Percentiles rank a stretch among this genome's conserved stretches.
These are phyloP conservation scores for Phytophthora melonis DNA, from an alignment of 352 stramenopile genomes.

Conservation along the genomic window DNA sequence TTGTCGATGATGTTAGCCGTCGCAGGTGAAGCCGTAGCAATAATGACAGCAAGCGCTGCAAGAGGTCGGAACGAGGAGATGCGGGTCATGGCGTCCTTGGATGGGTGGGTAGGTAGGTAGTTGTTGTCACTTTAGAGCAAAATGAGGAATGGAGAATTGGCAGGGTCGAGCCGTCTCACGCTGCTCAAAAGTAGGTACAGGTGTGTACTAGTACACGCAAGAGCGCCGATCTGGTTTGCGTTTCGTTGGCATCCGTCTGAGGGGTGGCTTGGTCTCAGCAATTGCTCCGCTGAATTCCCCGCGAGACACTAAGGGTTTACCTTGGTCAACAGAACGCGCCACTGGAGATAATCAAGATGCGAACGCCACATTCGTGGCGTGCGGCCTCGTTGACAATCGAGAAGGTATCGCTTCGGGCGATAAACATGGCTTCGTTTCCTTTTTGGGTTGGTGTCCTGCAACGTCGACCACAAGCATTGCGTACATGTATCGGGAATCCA, in stretches of 20 bases:
- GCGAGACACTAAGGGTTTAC: slow-evolving; percentile 19
- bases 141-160: slow-evolving; percentile 20
- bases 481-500: not conserved
- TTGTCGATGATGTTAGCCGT: slow-evolving; percentile 31
- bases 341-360: slow-evolving; percentile 28
- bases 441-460: slow-evolving; percentile 16
- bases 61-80: slow-evolving; percentile 29
- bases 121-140: slow-evolving; percentile 24
- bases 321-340: not conserved
- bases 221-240: slow-evolving; percentile 9
- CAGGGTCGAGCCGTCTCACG: slow-evolving; percentile 7
- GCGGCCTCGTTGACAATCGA: not conserved
- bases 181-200: not conserved
- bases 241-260: no score
- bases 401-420: not conserved
- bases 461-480: slow-evolving; percentile 10
- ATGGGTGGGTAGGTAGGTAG: not conserved
- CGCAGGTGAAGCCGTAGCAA: slow-evolving; percentile 6
- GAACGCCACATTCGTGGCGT: not conserved
- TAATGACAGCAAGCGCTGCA: slow-evolving; percentile 14
- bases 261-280: not conserved
- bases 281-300: not conserved
- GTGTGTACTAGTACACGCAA: not conserved
- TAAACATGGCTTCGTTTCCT: slow-evolving; percentile 29
- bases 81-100: slow-evolving; percentile 15